These are phyloP conservation scores for Diaporthe humulicola DNA, from an alignment of 2,329 filamentous ascomycete species.

Conservation along the genomic window DNA sequence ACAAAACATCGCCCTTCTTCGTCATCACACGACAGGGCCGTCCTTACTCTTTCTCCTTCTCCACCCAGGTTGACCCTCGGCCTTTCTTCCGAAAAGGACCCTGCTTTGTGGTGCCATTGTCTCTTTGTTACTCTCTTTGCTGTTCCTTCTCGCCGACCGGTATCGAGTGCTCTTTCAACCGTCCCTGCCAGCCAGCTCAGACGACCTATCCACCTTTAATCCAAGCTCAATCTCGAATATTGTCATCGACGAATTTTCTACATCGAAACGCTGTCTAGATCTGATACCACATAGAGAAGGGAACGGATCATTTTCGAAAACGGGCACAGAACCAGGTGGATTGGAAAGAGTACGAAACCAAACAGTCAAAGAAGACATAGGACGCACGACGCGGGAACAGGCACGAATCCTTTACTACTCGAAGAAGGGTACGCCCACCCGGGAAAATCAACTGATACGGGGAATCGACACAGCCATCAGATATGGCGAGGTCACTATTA, in stretches of 20 bases:
- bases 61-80: conserved; percentile 73
- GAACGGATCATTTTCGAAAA: conserved; percentile 32
- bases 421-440: conserved; percentile 27
- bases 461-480: conserved; percentile 2
- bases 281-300: conserved; percentile 40
- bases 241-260: conserved; percentile 36
- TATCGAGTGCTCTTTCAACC: conserved; percentile 40
- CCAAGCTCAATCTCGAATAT: conserved; percentile 32
- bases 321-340: conserved; percentile 31
- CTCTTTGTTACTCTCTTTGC: conserved; percentile 42
- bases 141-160: conserved; percentile 40
- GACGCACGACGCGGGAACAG: conserved; percentile 17
- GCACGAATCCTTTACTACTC: conserved; percentile 8
- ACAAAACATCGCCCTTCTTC: conserved; percentile 29
- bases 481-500: conserved; percentile 46
- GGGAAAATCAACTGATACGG: background rate
- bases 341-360: conserved; percentile 35
- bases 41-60: conserved; percentile 56
- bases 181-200: conserved; percentile 39
- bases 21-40: conserved; percentile 34
- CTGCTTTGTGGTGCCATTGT: conserved; percentile 44
- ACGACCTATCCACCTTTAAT: conserved; percentile 40
- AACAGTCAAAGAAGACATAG: background rate
- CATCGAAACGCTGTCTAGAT: conserved; percentile 33
- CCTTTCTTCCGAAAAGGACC: conserved; percentile 45